These are phyloP conservation scores for Papiliotrema fonsecae DNA, from an alignment of 1,284 basidiomycete species.

Conservation along the genomic window DNA sequence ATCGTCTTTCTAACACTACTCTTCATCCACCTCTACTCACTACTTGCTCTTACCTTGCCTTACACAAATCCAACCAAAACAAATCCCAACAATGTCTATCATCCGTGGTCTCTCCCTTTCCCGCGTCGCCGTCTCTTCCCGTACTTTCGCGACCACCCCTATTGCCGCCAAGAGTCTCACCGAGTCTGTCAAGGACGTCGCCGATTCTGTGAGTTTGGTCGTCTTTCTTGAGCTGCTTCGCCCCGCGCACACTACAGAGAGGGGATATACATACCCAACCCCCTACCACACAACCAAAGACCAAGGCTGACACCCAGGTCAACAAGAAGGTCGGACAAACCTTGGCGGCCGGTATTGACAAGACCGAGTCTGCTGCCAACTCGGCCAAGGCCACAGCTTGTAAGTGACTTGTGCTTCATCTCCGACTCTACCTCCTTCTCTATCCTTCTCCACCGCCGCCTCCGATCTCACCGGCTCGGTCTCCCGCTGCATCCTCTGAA, in stretches of 20 bases:
- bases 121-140: conserved; percentile 7
- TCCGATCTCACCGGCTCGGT: too few species aligned
- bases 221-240: too few species aligned
- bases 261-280: too few species aligned
- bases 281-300: too few species aligned
- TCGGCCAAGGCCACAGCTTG: conserved; percentile 19
- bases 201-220: conserved; percentile 20
- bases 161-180: conserved; percentile 20
- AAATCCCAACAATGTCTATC: conserved; percentile 6
- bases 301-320: conserved; percentile 13
- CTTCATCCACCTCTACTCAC: too few species aligned
- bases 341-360: conserved; percentile 27
- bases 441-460: too few species aligned
- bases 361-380: conserved; percentile 16
- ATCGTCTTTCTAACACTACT: too few species aligned
- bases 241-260: too few species aligned
- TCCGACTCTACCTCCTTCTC: too few species aligned
- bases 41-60: too few species aligned
- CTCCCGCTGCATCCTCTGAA: too few species aligned
- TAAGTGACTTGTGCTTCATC: too few species aligned
- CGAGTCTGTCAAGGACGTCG: conserved; percentile 36
- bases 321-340: conserved; percentile 38
- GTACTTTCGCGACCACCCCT: conserved; percentile 21
- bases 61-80: background rate
- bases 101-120: conserved; percentile 13